Evolutionary conservation across 2,329 filamentous ascomycete genomes (phyloP).

Genomic region (Drechslera avenae): DNA sequence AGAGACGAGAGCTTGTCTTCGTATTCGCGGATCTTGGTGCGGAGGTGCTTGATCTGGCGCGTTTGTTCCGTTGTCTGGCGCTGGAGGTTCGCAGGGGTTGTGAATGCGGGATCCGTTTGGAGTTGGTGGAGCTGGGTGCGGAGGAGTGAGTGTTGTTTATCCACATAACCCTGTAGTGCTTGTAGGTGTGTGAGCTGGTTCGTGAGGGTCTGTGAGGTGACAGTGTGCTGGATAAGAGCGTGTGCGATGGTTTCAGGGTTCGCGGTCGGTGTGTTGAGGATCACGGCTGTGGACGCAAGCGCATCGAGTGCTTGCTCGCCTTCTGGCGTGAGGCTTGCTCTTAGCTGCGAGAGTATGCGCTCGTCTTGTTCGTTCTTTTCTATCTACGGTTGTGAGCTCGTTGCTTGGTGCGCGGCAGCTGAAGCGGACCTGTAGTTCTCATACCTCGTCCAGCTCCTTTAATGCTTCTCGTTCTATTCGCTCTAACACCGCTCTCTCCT

Average conservation of each 20-base stretch:
- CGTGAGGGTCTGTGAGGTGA: slow-evolving; percentile 36
- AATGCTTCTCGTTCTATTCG: slow-evolving; percentile 66
- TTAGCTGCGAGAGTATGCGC: slow-evolving; percentile 32
- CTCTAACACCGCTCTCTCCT: slow-evolving; percentile 65
- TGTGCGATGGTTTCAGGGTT: slow-evolving; percentile 41
- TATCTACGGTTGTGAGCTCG: slow-evolving; percentile 26
- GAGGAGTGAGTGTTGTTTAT: not conserved
- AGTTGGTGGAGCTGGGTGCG: not conserved
- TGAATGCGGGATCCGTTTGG: slow-evolving; percentile 42
- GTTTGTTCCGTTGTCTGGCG: slow-evolving; percentile 76
- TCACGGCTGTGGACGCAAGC: slow-evolving; percentile 46
- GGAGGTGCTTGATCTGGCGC: slow-evolving; percentile 70
- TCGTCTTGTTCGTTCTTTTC: slow-evolving; percentile 25
- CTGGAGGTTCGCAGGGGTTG: slow-evolving; percentile 62
- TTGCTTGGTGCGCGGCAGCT: slow-evolving; percentile 9
- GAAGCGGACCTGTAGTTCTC: slow-evolving; percentile 22
- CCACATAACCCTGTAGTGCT: slow-evolving; percentile 41
- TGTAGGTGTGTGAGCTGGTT: slow-evolving; percentile 43
- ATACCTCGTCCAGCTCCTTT: slow-evolving; percentile 55
- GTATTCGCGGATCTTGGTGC: slow-evolving; percentile 70
- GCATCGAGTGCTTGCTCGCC: slow-evolving; percentile 41
- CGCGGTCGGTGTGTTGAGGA: slow-evolving; percentile 42
- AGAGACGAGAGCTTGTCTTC: slow-evolving; percentile 49
- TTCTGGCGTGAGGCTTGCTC: slow-evolving; percentile 32
- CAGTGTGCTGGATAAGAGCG: slow-evolving; percentile 42